These are phyloP conservation scores for Alternaria atra DNA, from an alignment of 2,329 filamentous ascomycete species.

Conservation along the genomic window DNA sequence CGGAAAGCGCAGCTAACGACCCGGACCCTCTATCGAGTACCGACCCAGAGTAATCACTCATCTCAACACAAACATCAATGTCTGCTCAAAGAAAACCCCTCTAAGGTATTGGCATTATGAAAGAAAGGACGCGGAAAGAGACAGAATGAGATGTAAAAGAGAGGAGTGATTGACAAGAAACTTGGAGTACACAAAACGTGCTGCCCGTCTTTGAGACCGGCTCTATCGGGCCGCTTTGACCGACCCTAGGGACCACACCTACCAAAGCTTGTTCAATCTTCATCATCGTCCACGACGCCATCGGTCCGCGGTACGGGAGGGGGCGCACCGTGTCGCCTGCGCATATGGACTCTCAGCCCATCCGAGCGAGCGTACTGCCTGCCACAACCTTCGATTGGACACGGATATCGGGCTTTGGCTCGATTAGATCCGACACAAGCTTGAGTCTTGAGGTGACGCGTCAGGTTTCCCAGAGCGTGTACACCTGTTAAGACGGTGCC, in stretches of 20 bases:
- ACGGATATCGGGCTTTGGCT: constrained; percentile 25
- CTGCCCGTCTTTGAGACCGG: not conserved
- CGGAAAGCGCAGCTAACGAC: not conserved
- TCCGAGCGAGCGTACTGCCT: constrained; percentile 41
- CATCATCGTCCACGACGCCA: constrained; percentile 3
- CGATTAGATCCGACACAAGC: constrained; percentile 28
- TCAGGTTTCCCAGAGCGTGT: constrained; percentile 41
- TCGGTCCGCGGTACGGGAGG: constrained; percentile 6
- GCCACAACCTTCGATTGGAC: constrained; percentile 28
- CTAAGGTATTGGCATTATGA: not conserved
- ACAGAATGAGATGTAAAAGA: not conserved
- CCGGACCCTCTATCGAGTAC: not conserved
- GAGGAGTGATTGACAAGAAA: not conserved
- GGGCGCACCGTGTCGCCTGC: constrained; percentile 25
- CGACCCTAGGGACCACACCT: not conserved
- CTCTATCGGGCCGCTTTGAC: not conserved
- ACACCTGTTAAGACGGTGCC: constrained; percentile 32
- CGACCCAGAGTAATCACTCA: not conserved
- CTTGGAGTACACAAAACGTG: not conserved
- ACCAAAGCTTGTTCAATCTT: not conserved
- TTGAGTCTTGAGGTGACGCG: constrained; percentile 38
- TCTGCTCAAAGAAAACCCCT: not conserved
- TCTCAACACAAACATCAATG: not conserved
- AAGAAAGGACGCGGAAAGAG: not conserved
- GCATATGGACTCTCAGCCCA: constrained; percentile 30